phyloP scores from a whole-genome alignment of 129 eudicot genomes.

The Artemisia argyi region DNA sequence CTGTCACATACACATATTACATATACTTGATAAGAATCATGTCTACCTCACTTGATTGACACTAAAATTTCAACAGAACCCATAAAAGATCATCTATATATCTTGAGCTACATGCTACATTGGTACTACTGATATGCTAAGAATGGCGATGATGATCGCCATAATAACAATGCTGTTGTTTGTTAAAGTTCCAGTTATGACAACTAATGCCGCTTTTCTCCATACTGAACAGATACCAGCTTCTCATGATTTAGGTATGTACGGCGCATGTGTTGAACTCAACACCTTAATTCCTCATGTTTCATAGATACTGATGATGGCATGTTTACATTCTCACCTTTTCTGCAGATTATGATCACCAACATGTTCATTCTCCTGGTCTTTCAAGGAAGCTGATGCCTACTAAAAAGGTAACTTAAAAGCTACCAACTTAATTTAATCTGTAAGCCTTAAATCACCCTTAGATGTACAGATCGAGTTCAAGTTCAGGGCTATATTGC shows the following conservation, averaged over 20 bases:
- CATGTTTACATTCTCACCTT: constrained; percentile 10
- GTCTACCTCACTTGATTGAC: constrained; percentile 10
- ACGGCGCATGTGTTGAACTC: constrained; percentile 25
- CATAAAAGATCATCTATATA: constrained; percentile 30
- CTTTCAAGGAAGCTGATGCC: constrained; percentile 58
- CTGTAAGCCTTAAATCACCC: not conserved
- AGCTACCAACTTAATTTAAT: not conserved
- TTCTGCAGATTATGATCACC: constrained; percentile 33
- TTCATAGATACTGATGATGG: constrained; percentile 7
- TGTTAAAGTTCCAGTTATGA: constrained; percentile 30
- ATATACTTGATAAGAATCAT: constrained; percentile 10
- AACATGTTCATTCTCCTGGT: constrained; percentile 23
- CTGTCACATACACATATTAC: constrained; percentile 12
- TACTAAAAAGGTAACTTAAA: constrained; percentile 24
- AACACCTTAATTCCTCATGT: constrained; percentile 4
- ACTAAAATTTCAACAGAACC: constrained; percentile 18
- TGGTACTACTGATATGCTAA: not conserved
- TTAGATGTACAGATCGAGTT: not conserved
- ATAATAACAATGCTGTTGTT: constrained; percentile 29
- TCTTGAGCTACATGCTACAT: constrained; percentile 20
- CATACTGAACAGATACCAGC: constrained; percentile 22
- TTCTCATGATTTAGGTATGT: constrained; percentile 36
- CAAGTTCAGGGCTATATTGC: constrained; percentile 1
- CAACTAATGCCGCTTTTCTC: constrained; percentile 37
- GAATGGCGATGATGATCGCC: constrained; percentile 24